Evolutionary conservation across 305 asterid species (phyloP).

Genomic region (Vinca major): DNA sequence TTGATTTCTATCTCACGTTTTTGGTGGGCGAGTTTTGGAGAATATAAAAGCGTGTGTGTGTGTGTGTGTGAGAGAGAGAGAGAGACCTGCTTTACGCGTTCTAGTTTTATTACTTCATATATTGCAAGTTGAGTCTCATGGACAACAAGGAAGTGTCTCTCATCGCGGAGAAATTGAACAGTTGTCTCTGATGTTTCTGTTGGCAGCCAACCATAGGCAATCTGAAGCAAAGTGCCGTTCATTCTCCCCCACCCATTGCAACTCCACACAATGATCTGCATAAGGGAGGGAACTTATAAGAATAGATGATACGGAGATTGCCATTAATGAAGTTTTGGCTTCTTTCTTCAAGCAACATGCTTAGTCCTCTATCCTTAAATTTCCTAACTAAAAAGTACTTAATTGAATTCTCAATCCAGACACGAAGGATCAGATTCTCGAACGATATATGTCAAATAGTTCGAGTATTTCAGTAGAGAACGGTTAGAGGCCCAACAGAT

Average conservation of each 20-base stretch:
- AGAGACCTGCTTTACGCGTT: slow-evolving; percentile 52
- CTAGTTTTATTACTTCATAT: slow-evolving; percentile 45
- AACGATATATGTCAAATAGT: no score
- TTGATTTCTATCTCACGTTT: neutral
- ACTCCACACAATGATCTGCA: slow-evolving; percentile 62
- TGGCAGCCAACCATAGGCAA: slow-evolving; percentile 38
- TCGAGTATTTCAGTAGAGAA: no score
- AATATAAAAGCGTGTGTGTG: neutral
- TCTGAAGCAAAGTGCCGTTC: slow-evolving; percentile 39
- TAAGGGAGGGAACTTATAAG: neutral
- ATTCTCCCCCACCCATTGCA: slow-evolving; percentile 44
- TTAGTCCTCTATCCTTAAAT: no score
- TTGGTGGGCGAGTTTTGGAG: neutral
- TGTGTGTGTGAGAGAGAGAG: neutral
- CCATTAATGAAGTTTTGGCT: neutral
- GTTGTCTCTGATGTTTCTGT: slow-evolving; percentile 41
- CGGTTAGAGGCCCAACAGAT: no score
- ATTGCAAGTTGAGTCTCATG: slow-evolving; percentile 77
- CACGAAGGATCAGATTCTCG: neutral
- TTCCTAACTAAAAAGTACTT: neutral
- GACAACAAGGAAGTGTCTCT: slow-evolving; percentile 48
- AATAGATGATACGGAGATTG: neutral
- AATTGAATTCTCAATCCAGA: neutral
- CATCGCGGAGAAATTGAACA: slow-evolving; percentile 48
- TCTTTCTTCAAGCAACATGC: neutral